Evolutionary conservation across 2,329 filamentous ascomycete genomes (phyloP).

Genomic region (Colletotrichum musicola): DNA sequence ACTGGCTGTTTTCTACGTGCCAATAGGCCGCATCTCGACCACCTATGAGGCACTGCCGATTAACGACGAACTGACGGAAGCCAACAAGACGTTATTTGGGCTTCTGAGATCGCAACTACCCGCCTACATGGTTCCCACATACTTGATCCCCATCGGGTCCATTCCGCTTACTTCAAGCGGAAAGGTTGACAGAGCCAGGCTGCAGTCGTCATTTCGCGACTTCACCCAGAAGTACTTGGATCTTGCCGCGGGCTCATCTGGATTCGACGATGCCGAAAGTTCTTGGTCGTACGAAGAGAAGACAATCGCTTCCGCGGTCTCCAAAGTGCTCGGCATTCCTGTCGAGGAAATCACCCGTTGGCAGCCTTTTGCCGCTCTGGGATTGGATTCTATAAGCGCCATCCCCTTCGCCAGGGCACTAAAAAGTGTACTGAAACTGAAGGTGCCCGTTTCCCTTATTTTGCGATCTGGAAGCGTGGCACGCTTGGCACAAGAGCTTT

Average conservation of each 20-base stretch:
- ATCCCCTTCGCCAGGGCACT: slow-evolving; percentile 76
- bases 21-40: slow-evolving; percentile 43
- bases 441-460: slow-evolving; percentile 76
- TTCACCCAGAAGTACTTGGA: slow-evolving; percentile 62
- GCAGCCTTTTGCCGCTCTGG: slow-evolving; percentile 82
- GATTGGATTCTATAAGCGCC: slow-evolving; percentile 86
- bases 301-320: slow-evolving; percentile 67
- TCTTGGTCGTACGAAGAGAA: slow-evolving; percentile 68
- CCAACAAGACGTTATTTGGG: slow-evolving; percentile 64
- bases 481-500: slow-evolving; percentile 61
- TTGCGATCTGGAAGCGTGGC: slow-evolving; percentile 77
- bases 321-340: slow-evolving; percentile 61
- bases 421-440: slow-evolving; percentile 55
- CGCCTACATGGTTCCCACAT: slow-evolving; percentile 83
- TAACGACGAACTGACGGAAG: slow-evolving; percentile 51
- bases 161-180: slow-evolving; percentile 81
- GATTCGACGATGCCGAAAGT: slow-evolving; percentile 46
- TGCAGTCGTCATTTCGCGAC: slow-evolving; percentile 62
- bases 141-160: slow-evolving; percentile 75
- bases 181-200: slow-evolving; percentile 74
- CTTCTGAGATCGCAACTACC: slow-evolving; percentile 70
- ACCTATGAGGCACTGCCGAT: slow-evolving; percentile 46
- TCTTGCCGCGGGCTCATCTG: slow-evolving; percentile 45
- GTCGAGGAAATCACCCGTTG: slow-evolving; percentile 66
- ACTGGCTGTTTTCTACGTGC: slow-evolving; percentile 78